phyloP scores from a whole-genome alignment of 116 monocot genomes.

The Cymodocea nodosa region DNA sequence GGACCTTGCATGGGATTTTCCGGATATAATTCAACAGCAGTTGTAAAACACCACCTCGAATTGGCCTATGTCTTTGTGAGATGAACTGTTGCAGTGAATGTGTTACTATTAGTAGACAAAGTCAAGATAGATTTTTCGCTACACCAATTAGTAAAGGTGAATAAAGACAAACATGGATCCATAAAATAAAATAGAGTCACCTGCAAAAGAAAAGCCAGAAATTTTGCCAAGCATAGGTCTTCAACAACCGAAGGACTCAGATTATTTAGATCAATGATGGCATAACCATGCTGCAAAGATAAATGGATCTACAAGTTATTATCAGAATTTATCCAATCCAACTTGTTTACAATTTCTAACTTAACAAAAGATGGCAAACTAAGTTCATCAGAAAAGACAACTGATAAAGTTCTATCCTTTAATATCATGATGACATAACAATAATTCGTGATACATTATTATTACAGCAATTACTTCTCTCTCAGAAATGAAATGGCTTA shows the following conservation, averaged over 20 bases:
- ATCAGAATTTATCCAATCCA: slow-evolving; percentile 3
- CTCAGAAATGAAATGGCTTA: no score
- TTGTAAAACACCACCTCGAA: slow-evolving; percentile 58
- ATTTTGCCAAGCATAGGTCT: slow-evolving; percentile 59
- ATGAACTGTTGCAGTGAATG: slow-evolving; percentile 44
- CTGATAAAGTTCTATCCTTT: no score
- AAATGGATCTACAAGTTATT: slow-evolving; percentile 3
- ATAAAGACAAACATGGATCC: no score
- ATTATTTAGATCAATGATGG: slow-evolving; percentile 67
- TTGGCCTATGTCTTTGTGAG: slow-evolving; percentile 79
- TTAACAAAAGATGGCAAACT: not conserved
- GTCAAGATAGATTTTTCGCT: no score
- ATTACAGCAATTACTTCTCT: no score
- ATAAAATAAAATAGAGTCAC: slow-evolving; percentile 16
- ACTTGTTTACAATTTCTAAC: not conserved
- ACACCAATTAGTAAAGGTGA: no score
- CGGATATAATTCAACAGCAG: slow-evolving; percentile 67
- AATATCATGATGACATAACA: no score
- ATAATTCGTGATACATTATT: no score
- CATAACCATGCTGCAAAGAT: slow-evolving; percentile 74
- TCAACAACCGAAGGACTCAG: slow-evolving; percentile 57
- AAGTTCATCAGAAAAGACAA: no score
- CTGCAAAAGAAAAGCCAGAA: slow-evolving; percentile 64
- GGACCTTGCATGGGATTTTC: slow-evolving; percentile 80
- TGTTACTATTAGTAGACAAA: not conserved